These are phyloP conservation scores for Kwoniella sp. DNA, from an alignment of 768 basidiomycete genomes.

Conservation along the genomic window DNA sequence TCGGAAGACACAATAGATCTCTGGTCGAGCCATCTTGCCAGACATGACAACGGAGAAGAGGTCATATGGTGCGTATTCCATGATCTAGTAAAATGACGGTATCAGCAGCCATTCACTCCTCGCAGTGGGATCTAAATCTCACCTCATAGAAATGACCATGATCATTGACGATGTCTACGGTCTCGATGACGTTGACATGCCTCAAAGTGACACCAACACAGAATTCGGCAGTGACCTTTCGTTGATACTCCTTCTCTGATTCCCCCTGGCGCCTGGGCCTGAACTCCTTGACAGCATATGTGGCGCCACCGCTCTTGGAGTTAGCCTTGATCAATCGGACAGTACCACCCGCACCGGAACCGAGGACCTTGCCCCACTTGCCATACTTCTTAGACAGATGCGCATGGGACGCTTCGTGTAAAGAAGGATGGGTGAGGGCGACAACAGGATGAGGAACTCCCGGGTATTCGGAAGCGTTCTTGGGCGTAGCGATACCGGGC, in stretches of 20 bases:
- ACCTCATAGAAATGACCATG: conserved; percentile 99
- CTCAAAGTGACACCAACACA: conserved; percentile 83
- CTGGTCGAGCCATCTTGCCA: conserved; percentile 95
- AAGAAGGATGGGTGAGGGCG: conserved; percentile 54
- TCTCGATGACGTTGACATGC: conserved; percentile 95
- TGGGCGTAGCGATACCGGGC: conserved; percentile 46
- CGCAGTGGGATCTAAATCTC: conserved; percentile 35
- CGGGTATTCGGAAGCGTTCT: conserved; percentile 46
- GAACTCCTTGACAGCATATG: conserved; percentile 98
- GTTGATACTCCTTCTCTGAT: conserved; percentile 95
- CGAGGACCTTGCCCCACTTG: conserved; percentile 94
- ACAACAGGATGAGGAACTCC: conserved; percentile 53
- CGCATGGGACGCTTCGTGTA: conserved; percentile 56
- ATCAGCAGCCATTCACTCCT: not conserved
- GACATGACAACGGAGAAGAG: conserved; percentile 99
- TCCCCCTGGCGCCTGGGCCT: conserved; percentile 85
- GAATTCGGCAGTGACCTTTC: conserved; percentile 98
- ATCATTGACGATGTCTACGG: conserved; percentile 96
- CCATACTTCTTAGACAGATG: conserved; percentile 98
- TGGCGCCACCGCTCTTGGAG: conserved; percentile 74
- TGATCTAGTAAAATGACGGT: conserved; percentile 66
- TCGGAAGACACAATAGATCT: conserved; percentile 98
- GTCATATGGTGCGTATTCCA: conserved; percentile 99
- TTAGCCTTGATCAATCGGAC: conserved; percentile 90
- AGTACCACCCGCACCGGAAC: conserved; percentile 96